Evolutionary conservation across 345 rosid species (phyloP), one percentile per base, ranked within the genome.

Genomic region (Eutrema yunnanense): DNA sequence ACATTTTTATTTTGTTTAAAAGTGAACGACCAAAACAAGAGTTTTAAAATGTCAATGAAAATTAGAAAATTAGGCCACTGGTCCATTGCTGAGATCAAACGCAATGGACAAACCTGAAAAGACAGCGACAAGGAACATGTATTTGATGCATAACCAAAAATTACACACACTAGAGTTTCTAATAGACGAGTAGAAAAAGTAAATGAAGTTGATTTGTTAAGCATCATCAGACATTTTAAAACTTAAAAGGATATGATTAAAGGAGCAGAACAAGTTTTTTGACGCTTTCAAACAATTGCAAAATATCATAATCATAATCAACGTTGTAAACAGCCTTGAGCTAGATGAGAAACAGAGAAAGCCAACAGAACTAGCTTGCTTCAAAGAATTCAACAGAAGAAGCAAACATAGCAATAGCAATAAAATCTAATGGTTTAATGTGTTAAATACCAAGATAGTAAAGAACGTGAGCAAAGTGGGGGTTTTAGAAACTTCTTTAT

Each of bases 101-200:
- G 85, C 88, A 75, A 89, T 73, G 36, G 96, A 86, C 47, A 81
- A 78, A 76, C 93, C 98, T 91, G 85, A 48, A 76, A 65, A 75
- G 2, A 13, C 12, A 32, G 50, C 4, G 26, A 63, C 53, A 43
- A 29, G 9, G 3, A 63, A 46, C 30, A 32, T 47, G 37, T 46
- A 37, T 4, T 12, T 14, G 0, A 36, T 16, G 32, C 63, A 19
- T 9, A 37, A 5, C 22, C 22, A 0, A 19, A 19, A 19, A 19
- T 19, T 13, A 43, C 16, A 13, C 3, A 7, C 22, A 62, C 6
- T 40, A 7, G 13, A 62, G 8, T 37, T 5, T 54, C 10, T 13
- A n/a, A 36, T 34, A 0, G 6, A n/a, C 51, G 8, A 6, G 26
- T 4, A 5, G n/a, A 55, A 55, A 8, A 6, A 55, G 42, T 55